Evolutionary conservation across 2,329 filamentous ascomycete species (phyloP).

Genomic region (Orbilia brochopaga): DNA sequence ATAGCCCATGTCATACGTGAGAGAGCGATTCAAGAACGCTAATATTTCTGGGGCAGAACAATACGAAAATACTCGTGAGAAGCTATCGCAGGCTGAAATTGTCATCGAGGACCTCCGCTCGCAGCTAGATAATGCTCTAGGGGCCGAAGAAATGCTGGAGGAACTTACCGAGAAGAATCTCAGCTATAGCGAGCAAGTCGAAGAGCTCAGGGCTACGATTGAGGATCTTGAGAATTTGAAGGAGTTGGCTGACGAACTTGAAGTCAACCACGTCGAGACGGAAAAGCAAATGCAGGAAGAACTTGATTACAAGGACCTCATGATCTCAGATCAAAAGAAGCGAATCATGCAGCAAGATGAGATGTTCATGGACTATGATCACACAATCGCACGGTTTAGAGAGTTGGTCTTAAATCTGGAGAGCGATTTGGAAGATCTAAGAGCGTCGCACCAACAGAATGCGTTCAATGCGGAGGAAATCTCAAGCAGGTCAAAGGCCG

Average conservation of each 20-base stretch:
- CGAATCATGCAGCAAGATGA: conserved; percentile 78
- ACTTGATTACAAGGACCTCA: conserved; percentile 81
- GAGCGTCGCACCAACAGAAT: conserved; percentile 87
- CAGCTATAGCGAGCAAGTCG: conserved; percentile 79
- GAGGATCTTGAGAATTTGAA: conserved; percentile 87
- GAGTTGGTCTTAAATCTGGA: conserved; percentile 86
- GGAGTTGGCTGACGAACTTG: conserved; percentile 92
- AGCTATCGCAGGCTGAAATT: conserved; percentile 73
- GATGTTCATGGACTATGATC: conserved; percentile 83
- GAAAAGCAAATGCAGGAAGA: conserved; percentile 95
- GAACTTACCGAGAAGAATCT: conserved; percentile 88
- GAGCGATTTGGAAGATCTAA: conserved; percentile 85
- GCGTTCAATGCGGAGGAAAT: conserved; percentile 92
- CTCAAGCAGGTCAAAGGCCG: conserved; percentile 82
- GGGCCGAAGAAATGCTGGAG: conserved; percentile 92
- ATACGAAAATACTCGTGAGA: conserved; percentile 73
- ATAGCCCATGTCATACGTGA: not conserved
- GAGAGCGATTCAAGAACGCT: not conserved
- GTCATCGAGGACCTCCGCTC: conserved; percentile 84
- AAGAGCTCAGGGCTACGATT: conserved; percentile 79
- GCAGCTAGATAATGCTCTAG: conserved; percentile 85
- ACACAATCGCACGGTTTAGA: conserved; percentile 84
- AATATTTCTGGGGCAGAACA: conserved; percentile 61
- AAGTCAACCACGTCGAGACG: conserved; percentile 88
- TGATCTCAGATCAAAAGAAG: conserved; percentile 81